Evolutionary conservation across 2,329 filamentous ascomycete genomes (phyloP).

Genomic region (Fusarium incarnatum): DNA sequence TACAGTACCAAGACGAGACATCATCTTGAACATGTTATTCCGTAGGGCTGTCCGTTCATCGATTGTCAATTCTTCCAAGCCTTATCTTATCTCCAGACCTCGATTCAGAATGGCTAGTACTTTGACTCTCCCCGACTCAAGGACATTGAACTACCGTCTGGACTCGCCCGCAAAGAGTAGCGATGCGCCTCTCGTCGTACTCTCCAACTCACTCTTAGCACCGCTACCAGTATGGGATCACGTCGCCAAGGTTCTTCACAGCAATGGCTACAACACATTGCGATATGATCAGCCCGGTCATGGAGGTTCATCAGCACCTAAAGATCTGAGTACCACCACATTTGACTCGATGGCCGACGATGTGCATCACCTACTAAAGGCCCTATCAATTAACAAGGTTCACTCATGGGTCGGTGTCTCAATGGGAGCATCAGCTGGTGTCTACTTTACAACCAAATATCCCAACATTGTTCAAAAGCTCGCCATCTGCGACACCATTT

Average conservation of each 20-base stretch:
- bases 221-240: constrained; percentile 55
- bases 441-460: constrained; percentile 55
- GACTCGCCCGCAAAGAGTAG: constrained; percentile 34
- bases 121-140: constrained; percentile 45
- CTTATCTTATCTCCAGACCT: not conserved
- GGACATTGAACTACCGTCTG: constrained; percentile 48
- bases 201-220: constrained; percentile 56
- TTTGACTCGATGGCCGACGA: constrained; percentile 56
- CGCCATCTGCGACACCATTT: constrained; percentile 56
- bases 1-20: not conserved
- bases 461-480: constrained; percentile 54
- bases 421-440: constrained; percentile 57
- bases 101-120: constrained; percentile 35
- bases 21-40: constrained; percentile 9
- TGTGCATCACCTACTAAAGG: constrained; percentile 50
- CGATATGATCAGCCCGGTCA: constrained; percentile 60
- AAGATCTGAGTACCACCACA: constrained; percentile 50
- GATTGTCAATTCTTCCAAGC: not conserved
- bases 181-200: constrained; percentile 50
- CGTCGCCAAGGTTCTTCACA: constrained; percentile 51
- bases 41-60: not conserved
- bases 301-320: constrained; percentile 52
- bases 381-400: constrained; percentile 49
- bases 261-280: constrained; percentile 54
- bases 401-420: constrained; percentile 59